Evolutionary conservation across 495 filamentous ascomycete species (phyloP).

Genomic region (Neurospora sp.): DNA sequence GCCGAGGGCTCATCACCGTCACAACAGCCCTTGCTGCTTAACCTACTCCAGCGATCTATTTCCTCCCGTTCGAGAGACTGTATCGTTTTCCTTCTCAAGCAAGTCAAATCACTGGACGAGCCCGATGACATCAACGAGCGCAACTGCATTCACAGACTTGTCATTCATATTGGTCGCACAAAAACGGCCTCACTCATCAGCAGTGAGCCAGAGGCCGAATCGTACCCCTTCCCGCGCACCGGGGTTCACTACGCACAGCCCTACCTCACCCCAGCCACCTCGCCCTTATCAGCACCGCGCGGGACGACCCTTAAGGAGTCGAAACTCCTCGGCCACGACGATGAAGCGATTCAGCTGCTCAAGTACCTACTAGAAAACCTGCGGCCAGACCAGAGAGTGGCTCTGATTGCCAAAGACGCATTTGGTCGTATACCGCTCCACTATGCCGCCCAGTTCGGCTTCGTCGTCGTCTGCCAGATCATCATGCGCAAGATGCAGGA

Average conservation of each 20-base stretch:
- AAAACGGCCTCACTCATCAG: conserved; percentile 49
- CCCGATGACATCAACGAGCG: conserved; percentile 87
- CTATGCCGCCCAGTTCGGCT: conserved; percentile 92
- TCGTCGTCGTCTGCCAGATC: conserved; percentile 76
- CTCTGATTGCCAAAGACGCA: conserved; percentile 58
- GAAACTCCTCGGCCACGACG: conserved; percentile 54
- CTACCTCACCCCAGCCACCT: conserved; percentile 57
- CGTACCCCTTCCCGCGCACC: conserved; percentile 36
- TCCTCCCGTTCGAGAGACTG: conserved; percentile 56
- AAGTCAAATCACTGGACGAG: conserved; percentile 64
- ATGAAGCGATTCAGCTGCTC: conserved; percentile 67
- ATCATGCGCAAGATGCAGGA: conserved; percentile 79
- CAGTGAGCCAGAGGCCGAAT: conserved; percentile 35
- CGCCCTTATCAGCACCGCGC: conserved; percentile 43
- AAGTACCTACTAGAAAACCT: conserved; percentile 62
- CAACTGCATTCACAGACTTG: conserved; percentile 84
- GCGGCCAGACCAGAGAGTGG: conserved; percentile 54
- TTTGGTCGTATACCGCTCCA: conserved; percentile 85
- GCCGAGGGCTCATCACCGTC: conserved; percentile 36
- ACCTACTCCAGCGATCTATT: conserved; percentile 76
- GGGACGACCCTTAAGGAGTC: conserved; percentile 36
- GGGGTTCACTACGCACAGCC: conserved; percentile 50
- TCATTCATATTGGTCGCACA: conserved; percentile 78
- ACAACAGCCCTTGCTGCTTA: conserved; percentile 53
- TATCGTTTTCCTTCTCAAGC: conserved; percentile 56